Percentiles rank a stretch among this genome's conserved stretches.
Evolutionary conservation across 164 flowering plant genomes (phyloP).

Genomic region (Umbellularia californica): DNA sequence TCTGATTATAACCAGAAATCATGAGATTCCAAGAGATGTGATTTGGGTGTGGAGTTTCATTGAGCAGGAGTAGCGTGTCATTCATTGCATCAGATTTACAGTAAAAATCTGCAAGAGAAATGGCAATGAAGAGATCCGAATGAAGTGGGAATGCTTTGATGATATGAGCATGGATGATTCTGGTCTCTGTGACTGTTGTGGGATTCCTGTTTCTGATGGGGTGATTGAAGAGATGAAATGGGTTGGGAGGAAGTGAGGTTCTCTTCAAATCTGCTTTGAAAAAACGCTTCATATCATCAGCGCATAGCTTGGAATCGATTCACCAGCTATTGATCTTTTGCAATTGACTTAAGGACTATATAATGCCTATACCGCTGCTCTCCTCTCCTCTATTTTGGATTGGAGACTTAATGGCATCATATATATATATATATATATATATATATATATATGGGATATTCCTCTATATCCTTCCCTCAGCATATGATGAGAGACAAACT

Average conservation of each 20-base stretch:
- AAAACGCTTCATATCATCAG: neutral
- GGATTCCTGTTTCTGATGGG: constrained; percentile 20
- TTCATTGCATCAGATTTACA: constrained; percentile 30
- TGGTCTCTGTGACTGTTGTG: constrained; percentile 31
- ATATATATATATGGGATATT: too few species aligned
- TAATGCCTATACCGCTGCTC: too few species aligned
- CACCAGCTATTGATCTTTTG: too few species aligned
- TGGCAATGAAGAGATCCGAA: constrained; percentile 26
- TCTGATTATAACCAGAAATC: constrained; percentile 48
- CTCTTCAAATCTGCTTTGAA: constrained; percentile 8
- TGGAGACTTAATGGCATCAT: too few species aligned
- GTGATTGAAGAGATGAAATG: constrained; percentile 30
- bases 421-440: too few species aligned
- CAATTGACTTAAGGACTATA: too few species aligned
- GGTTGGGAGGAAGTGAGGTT: constrained; percentile 18
- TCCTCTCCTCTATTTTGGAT: too few species aligned
- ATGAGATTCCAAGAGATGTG: constrained; percentile 55
- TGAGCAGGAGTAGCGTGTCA: constrained; percentile 31
- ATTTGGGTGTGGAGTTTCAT: constrained; percentile 22
- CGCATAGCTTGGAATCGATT: too few species aligned
- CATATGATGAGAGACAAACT: too few species aligned
- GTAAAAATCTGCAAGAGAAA: constrained; percentile 40
- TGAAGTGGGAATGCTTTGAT: constrained; percentile 28
- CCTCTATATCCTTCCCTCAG: too few species aligned
- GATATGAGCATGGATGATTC: constrained; percentile 37